Percentiles rank a stretch among this genome's conserved stretches.
Conservation (phyloP, 371 early-diverging fungal species). For the Zychaea mexicana region DNA sequence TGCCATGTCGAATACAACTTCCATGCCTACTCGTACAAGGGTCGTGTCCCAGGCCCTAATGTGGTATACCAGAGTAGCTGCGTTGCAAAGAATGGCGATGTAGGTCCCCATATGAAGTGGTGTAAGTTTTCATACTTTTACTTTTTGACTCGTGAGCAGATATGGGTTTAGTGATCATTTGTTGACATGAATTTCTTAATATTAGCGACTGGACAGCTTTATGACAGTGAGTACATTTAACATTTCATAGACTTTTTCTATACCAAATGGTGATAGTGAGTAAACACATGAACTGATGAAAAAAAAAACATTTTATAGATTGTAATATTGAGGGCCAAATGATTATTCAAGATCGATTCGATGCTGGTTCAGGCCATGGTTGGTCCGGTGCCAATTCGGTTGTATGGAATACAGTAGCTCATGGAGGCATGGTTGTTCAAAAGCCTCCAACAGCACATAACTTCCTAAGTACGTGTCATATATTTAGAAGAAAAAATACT, state of each 20-base stretch:
- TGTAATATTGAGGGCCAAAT: constrained; percentile 37
- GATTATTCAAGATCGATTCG: constrained; percentile 39
- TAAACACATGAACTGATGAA: too few relatives aligned
- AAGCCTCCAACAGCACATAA: constrained; percentile 43
- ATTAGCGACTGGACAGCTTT: constrained; percentile 39
- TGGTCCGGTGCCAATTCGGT: constrained; percentile 53
- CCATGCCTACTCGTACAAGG: constrained; percentile 50
- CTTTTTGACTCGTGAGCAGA: background rate
- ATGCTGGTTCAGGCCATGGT: constrained; percentile 51
- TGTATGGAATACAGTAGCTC: constrained; percentile 53
- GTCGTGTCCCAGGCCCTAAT: constrained; percentile 47
- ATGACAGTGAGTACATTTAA: constrained; percentile 32
- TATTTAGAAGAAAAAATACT: too few relatives aligned
- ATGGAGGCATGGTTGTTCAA: constrained; percentile 49
- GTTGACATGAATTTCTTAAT: too few relatives aligned
- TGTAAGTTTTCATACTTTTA: constrained; percentile 30
- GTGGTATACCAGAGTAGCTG: constrained; percentile 39
- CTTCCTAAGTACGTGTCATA: constrained; percentile 39
- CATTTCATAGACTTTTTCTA: too few relatives aligned
- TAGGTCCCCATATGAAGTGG: constrained; percentile 56
- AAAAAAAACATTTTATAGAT: constrained; percentile 11
- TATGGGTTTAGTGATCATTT: too few relatives aligned
- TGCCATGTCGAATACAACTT: constrained; percentile 48
- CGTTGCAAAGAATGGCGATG: constrained; percentile 31
- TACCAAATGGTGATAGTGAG: too few relatives aligned